Conservation (phyloP, 345 rosid species). For the Eucalyptus pauciflora region DNA sequence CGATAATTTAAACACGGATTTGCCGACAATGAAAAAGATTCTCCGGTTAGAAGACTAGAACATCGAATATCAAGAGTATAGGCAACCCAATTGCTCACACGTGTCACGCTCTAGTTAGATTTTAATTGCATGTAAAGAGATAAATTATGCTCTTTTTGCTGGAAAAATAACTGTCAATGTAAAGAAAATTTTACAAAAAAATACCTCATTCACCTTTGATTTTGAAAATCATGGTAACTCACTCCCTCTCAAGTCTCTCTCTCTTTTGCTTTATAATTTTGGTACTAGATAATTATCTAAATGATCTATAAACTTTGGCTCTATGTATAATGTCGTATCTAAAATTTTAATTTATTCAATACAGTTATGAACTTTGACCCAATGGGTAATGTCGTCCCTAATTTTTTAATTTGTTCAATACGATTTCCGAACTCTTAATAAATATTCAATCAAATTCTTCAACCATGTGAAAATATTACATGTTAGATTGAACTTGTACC, state of each 20-base stretch:
- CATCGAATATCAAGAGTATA: neutral
- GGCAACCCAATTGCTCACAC: neutral
- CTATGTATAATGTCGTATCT: no score
- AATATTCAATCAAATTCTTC: no score
- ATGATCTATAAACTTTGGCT: no score
- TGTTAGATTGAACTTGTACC: accelerated
- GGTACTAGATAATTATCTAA: no score
- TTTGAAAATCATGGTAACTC: no score
- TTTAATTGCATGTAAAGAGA: no score
- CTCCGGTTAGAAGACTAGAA: neutral
- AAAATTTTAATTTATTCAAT: no score
- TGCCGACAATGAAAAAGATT: neutral
- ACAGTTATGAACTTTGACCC: accelerated
- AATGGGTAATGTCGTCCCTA: accelerated
- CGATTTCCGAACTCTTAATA: accelerated
- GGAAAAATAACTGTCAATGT: accelerated
- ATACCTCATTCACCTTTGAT: neutral
- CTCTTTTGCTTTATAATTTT: no score
- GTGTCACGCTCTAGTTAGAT: neutral
- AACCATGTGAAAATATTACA: accelerated
- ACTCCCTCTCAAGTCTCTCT: neutral
- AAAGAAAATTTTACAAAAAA: no score
- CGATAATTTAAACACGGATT: neutral
- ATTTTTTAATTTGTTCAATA: no score
- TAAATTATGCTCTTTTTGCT: neutral